Evolutionary conservation across 2,329 filamentous ascomycete genomes (phyloP).

Genomic region (Paraphoma chrysanthemicola): DNA sequence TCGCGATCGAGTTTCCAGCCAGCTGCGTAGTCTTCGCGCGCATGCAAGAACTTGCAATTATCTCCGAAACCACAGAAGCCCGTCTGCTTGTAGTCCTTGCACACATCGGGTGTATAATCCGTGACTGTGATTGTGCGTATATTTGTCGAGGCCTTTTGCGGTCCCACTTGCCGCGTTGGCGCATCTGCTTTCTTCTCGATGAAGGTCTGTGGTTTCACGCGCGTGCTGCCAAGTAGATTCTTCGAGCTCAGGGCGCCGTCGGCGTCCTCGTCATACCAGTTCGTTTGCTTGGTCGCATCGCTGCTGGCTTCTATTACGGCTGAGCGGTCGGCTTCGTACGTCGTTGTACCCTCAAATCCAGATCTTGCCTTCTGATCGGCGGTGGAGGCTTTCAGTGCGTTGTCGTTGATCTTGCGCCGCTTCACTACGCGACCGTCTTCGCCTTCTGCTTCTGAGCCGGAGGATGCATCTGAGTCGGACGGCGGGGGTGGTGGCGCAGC

Average conservation of each 20-base stretch:
- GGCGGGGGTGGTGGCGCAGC: conserved; percentile 77
- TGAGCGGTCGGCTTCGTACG: conserved; percentile 67
- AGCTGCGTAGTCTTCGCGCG: conserved; percentile 80
- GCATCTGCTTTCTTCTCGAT: conserved; percentile 83
- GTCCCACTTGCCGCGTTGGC: conserved; percentile 74
- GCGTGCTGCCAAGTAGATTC: conserved; percentile 66
- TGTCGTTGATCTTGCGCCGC: conserved; percentile 73
- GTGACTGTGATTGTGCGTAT: conserved; percentile 88
- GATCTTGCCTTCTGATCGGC: conserved; percentile 56
- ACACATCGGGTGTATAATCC: conserved; percentile 91
- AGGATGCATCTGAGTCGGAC: conserved; percentile 63
- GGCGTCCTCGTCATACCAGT: conserved; percentile 85
- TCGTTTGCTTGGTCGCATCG: conserved; percentile 86
- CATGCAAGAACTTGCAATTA: conserved; percentile 81
- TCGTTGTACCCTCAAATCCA: conserved; percentile 53
- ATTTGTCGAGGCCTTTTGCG: conserved; percentile 86
- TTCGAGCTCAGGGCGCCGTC: conserved; percentile 59
- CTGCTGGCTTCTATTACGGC: conserved; percentile 71
- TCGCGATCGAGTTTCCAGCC: conserved; percentile 96
- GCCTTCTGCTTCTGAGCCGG: conserved; percentile 77
- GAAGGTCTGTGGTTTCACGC: conserved; percentile 58
- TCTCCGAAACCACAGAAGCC: conserved; percentile 73
- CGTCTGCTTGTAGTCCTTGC: conserved; percentile 89
- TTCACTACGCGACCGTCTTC: conserved; percentile 74
- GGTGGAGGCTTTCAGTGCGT: conserved; percentile 71